phyloP scores from a whole-genome alignment of 176 grass and related monocot genomes.

The Thinopyrum elongatum region DNA sequence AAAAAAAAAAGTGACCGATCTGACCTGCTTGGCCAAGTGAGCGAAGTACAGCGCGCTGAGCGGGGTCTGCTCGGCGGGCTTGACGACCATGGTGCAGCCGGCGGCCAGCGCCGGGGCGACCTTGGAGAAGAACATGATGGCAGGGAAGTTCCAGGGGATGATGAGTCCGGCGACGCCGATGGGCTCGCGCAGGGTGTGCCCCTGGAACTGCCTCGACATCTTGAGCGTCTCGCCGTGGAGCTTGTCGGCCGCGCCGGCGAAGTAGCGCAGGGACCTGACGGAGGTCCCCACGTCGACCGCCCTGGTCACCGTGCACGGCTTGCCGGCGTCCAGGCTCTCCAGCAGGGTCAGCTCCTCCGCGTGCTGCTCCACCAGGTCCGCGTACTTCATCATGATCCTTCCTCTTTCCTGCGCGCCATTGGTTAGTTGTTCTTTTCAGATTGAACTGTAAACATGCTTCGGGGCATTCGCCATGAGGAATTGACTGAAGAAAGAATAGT shows the following conservation, averaged over 20 bases:
- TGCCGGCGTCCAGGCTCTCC: slow-evolving; percentile 65
- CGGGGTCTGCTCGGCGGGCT: slow-evolving; percentile 55
- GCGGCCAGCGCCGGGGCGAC: slow-evolving; percentile 47
- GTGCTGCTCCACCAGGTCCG: slow-evolving; percentile 53
- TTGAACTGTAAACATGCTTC: not conserved
- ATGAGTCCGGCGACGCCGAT: slow-evolving; percentile 55
- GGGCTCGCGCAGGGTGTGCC: slow-evolving; percentile 51
- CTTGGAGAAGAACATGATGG: slow-evolving; percentile 53
- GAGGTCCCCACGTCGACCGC: slow-evolving; percentile 33
- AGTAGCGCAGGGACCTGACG: slow-evolving; percentile 43
- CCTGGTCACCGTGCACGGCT: slow-evolving; percentile 32
- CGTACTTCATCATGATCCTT: slow-evolving; percentile 46
- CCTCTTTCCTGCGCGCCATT: slow-evolving; percentile 43
- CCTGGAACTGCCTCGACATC: slow-evolving; percentile 41
- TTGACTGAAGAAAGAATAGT: not conserved
- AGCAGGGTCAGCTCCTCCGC: slow-evolving; percentile 44
- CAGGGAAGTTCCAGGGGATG: slow-evolving; percentile 55
- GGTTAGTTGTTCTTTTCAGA: not conserved
- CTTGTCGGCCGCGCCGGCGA: slow-evolving; percentile 78
- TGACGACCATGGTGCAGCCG: slow-evolving; percentile 60
- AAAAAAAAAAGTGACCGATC: not conserved
- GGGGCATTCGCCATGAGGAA: not conserved
- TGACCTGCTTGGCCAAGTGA: slow-evolving; percentile 41
- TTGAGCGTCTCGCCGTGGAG: slow-evolving; percentile 88
- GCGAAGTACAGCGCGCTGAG: slow-evolving; percentile 45